Percentiles rank a stretch among this genome's conserved stretches.
These are phyloP conservation scores for Cajanus cajan DNA, from an alignment of 306 rosid species.

Conservation along the genomic window DNA sequence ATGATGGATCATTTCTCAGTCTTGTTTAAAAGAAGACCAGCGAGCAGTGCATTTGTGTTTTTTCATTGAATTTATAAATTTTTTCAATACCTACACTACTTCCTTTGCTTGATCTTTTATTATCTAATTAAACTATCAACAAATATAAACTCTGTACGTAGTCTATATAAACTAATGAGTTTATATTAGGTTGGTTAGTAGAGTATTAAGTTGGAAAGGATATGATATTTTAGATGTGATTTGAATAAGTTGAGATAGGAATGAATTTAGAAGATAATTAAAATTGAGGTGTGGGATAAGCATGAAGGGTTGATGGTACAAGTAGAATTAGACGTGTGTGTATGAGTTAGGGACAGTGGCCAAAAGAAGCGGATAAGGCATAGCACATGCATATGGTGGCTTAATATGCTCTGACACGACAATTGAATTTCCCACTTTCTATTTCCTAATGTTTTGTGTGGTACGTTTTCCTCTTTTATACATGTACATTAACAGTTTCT, in stretches of 20 bases:
- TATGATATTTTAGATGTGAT: background rate
- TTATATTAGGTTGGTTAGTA: too few species aligned
- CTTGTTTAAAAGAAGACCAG: too few species aligned
- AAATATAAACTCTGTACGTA: too few species aligned
- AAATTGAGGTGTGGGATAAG: background rate
- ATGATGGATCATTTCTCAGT: too few species aligned
- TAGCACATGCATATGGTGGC: background rate
- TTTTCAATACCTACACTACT: too few species aligned
- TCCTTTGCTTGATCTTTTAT: too few species aligned
- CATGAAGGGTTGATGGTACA: constrained; percentile 1
- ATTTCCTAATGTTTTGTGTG: background rate
- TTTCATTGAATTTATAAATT: too few species aligned
- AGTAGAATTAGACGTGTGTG: constrained; percentile 7
- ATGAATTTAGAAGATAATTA: background rate
- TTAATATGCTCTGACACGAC: constrained; percentile 6
- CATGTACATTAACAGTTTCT: background rate
- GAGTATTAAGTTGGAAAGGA: background rate
- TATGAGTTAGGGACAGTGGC: background rate
- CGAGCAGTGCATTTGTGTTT: too few species aligned
- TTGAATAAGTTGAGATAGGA: background rate
- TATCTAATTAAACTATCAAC: too few species aligned
- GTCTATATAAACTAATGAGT: too few species aligned
- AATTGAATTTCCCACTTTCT: constrained; percentile 18
- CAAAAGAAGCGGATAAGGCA: constrained; percentile 31
- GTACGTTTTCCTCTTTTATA: background rate